Evolutionary conservation across 768 basidiomycete species (phyloP).

Genomic region (Psilocybe cyanescens): DNA sequence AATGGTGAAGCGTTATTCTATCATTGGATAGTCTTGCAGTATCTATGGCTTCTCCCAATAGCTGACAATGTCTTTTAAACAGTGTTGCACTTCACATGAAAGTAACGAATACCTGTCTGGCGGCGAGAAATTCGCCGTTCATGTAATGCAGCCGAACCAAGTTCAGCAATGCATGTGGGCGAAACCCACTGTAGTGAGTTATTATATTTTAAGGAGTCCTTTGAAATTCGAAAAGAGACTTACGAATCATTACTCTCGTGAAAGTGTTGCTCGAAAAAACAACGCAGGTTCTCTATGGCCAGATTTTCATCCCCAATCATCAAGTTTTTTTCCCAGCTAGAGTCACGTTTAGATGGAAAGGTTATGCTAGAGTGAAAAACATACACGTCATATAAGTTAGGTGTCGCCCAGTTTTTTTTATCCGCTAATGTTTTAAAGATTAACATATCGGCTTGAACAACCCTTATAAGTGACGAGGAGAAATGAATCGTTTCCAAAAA

Average conservation of each 20-base stretch:
- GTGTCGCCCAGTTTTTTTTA: constrained; percentile 65
- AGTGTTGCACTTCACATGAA: not conserved
- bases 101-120: constrained; percentile 54
- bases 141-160: constrained; percentile 80
- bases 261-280: constrained; percentile 87
- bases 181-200: constrained; percentile 57
- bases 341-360: not conserved
- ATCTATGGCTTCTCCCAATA: constrained; percentile 76
- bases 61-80: constrained; percentile 40
- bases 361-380: constrained; percentile 20
- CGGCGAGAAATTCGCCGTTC: constrained; percentile 67
- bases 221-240: constrained; percentile 28
- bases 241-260: constrained; percentile 82
- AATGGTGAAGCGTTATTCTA: constrained; percentile 74
- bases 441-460: constrained; percentile 43
- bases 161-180: constrained; percentile 81
- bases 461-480: not conserved
- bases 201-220: not conserved
- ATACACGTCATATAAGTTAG: constrained; percentile 63
- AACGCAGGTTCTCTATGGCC: constrained; percentile 71
- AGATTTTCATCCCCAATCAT: constrained; percentile 69
- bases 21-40: constrained; percentile 78
- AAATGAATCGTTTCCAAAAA: not conserved
- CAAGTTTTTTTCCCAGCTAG: constrained; percentile 71
- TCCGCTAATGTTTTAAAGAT: constrained; percentile 70